Percentiles rank a stretch among this genome's conserved stretches.
Conservation (phyloP, 805 yeast genomes). For the Yarrowia sp. region DNA sequence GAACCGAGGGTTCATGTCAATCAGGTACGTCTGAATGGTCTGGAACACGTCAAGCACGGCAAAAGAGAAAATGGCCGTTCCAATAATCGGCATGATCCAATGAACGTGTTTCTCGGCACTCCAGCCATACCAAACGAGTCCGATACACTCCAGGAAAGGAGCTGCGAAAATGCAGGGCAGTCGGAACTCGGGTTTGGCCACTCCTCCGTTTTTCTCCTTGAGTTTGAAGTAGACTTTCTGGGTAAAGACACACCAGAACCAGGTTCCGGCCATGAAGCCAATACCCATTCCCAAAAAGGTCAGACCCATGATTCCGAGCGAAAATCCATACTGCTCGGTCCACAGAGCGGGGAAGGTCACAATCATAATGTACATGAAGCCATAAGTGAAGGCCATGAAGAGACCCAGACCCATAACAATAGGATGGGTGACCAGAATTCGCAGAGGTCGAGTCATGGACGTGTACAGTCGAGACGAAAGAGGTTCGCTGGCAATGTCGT, state of each 20-base stretch:
- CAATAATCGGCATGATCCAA: slow-evolving; percentile 65
- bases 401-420: slow-evolving; percentile 62
- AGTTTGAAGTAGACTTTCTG: slow-evolving; percentile 44
- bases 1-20: slow-evolving; percentile 65
- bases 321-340: slow-evolving; percentile 48
- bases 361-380: slow-evolving; percentile 62
- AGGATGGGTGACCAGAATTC: slow-evolving; percentile 54
- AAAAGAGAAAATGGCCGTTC: slow-evolving; percentile 58
- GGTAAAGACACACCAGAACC: slow-evolving; percentile 49
- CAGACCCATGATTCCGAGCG: slow-evolving; percentile 52
- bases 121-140: slow-evolving; percentile 73
- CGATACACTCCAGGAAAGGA: slow-evolving; percentile 56
- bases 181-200: slow-evolving; percentile 60
- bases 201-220: slow-evolving; percentile 49
- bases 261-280: slow-evolving; percentile 53
- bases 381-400: slow-evolving; percentile 64
- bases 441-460: slow-evolving; percentile 58
- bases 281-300: slow-evolving; percentile 58
- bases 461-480: slow-evolving; percentile 35
- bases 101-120: slow-evolving; percentile 54
- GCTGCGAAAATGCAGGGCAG: slow-evolving; percentile 51
- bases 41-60: slow-evolving; percentile 65
- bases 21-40: slow-evolving; percentile 63
- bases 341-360: slow-evolving; percentile 59
- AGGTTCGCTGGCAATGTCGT: slow-evolving; percentile 43